These are phyloP conservation scores for Lipomyces starkeyi DNA, from an alignment of 805 yeast species.

Conservation along the genomic window DNA sequence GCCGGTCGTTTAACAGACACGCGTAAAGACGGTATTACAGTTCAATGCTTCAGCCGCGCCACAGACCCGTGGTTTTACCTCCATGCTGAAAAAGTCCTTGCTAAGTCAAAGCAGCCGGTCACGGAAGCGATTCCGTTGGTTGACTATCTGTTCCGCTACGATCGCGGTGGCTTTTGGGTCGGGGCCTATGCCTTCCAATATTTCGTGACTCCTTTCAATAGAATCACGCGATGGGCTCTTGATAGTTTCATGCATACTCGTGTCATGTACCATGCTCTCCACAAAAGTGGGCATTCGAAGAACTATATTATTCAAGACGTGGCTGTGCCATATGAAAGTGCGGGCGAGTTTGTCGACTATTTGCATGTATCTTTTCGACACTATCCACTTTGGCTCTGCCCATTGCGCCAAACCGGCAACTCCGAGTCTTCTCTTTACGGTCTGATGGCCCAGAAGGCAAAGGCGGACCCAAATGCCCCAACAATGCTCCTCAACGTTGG, in stretches of 20 bases:
- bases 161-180: conserved; percentile 15
- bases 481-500: conserved; percentile 11
- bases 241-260: conserved; percentile 14
- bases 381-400: conserved; percentile 15
- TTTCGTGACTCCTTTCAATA: conserved; percentile 13
- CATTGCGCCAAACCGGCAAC: conserved; percentile 9
- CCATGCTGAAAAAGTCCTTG: conserved; percentile 6
- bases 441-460: conserved; percentile 8
- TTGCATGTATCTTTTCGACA: conserved; percentile 6
- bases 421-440: background rate
- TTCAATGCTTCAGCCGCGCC: conserved; percentile 13
- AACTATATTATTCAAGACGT: conserved; percentile 11
- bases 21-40: background rate
- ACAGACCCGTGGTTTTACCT: conserved; percentile 13
- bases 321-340: conserved; percentile 4
- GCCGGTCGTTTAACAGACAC: conserved; percentile 6
- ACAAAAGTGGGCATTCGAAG: conserved; percentile 8
- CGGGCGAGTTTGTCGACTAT: conserved; percentile 5
- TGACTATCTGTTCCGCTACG: conserved; percentile 14
- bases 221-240: conserved; percentile 14
- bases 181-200: conserved; percentile 11
- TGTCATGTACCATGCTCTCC: conserved; percentile 14
- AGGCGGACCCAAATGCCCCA: background rate
- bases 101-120: background rate
- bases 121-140: conserved; percentile 12